Percentiles rank a stretch among this genome's conserved stretches.
These are phyloP conservation scores for Rhizopogon parksii DNA, from an alignment of 1,284 basidiomycete genomes.

Conservation along the genomic window DNA sequence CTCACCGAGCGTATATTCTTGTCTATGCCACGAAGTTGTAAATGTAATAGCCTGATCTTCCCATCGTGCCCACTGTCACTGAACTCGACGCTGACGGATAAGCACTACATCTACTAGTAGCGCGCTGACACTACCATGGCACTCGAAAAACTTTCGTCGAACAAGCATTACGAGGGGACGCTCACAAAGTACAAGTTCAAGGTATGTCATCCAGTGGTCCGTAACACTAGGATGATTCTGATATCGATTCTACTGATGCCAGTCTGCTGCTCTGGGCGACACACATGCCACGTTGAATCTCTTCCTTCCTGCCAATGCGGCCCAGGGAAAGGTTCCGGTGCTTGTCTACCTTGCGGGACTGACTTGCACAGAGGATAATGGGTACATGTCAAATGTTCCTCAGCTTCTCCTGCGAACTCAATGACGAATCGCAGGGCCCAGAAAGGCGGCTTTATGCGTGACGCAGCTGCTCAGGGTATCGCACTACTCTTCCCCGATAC, in stretches of 20 bases:
- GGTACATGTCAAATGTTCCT: conserved; percentile 33
- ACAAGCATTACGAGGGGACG: conserved; percentile 73
- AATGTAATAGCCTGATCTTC: background rate
- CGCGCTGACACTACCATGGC: background rate
- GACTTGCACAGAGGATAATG: conserved; percentile 96
- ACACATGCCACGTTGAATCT: conserved; percentile 84
- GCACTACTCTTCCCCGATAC: conserved; percentile 96
- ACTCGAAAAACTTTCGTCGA: conserved; percentile 44
- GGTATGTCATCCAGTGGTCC: conserved; percentile 31
- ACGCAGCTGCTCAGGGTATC: conserved; percentile 77
- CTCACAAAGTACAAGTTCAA: conserved; percentile 86
- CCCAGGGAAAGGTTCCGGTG: conserved; percentile 63
- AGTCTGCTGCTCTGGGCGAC: conserved; percentile 72
- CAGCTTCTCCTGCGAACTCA: background rate
- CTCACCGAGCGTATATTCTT: background rate
- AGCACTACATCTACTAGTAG: background rate
- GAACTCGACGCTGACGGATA: background rate
- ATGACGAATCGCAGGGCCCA: conserved; percentile 51
- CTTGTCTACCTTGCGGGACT: conserved; percentile 90
- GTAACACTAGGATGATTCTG: conserved; percentile 2
- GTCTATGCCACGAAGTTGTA: background rate
- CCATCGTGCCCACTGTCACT: background rate
- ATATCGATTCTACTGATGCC: conserved; percentile 11
- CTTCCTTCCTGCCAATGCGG: conserved; percentile 71
- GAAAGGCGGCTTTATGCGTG: conserved; percentile 80